Base-by-base conservation (phyloP, 306 rosid genomes). In the Vachellia pachyceras region DNA sequence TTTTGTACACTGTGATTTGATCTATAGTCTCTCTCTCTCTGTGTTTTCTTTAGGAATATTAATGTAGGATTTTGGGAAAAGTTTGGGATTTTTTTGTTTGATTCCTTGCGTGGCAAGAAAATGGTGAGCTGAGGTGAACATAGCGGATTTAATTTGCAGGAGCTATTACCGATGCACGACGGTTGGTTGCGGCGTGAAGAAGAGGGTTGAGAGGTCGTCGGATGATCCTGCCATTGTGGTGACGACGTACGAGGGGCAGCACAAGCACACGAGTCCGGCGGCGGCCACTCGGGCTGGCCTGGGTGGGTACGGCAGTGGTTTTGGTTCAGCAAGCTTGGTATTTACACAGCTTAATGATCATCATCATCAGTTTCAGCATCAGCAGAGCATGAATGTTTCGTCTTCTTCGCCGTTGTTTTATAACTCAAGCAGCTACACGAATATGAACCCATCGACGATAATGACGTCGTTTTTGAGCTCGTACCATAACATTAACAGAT, bases 151-250 rank as follows among this genome's bases (percentile, higher is more conserved):
- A 3, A 7, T 55, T n/a, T 55, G 63, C 84, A 95, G 99, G 94
- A 95, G 97, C 82, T 95, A 95, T 77, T 95, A 93, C 82, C 91
- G 99, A 79, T 95, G 99, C 93, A 95, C 99, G 71, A 89, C 92
- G 0, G 72, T 78, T 0, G 86, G 76, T 1, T 95, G 99, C 35
- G 94, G 93, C 0, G 97, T 95, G 55, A 95, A 95, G 90, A 95
- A 95, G 92, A 83, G 98, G 35, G 96, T 95, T 61, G 99, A 95
- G 88, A 89, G 98, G 7, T 91, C 91, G 9, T 87, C 89, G 3
- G 89, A 83, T 0, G 92, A 95, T 46, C 79, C 92, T 0, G n/a
- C 94, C 5, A 77, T 77, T 4, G 96, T 93, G 8, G 91, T 95
- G 8, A 95, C 99, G 0, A 93, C 94, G n/a, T 95, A 95, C 73